Base-by-base conservation (phyloP, 257 asterid species). In the Paulownia fortunei region DNA sequence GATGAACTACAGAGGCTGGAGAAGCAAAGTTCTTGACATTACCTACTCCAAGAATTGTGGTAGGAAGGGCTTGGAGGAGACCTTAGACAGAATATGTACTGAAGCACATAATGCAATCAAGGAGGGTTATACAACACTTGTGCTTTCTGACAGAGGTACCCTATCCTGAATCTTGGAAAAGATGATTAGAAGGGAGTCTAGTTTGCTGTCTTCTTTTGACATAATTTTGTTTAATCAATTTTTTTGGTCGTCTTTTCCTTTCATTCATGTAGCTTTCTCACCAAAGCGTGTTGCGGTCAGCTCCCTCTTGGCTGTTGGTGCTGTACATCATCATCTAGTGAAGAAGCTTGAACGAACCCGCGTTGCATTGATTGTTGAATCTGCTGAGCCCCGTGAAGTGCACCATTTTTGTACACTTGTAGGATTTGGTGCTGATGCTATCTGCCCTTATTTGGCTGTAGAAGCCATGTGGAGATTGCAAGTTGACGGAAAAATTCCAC, bases 311-410 rank as follows among this genome's bases (percentile, higher is more conserved):
- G 97, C 97, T 71, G 88, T 92, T 77, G 99, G 99, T 64, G 99
- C 99, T 78, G 98, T 96, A 65, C 99, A 96, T 87, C 99, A 96
- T 79, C 97, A 96, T 86, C 87, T 96, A 42, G 99, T 96, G 34
- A 88, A 92, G 85, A 93, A 89, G 73, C 98, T 92, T 24, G 98
- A 93, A 87, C 85, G 99, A 51, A 96, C 99, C 60, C 96, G 92
- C n/a, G 97, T 88, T 54, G 99, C 96, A 55, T 84, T 96, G 87
- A 82, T 96, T 46, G 73, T 96, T 74, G 99, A 96, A 76, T 93
- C 99, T 47, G 99, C 99, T 3, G 99, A 96, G 87, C 99, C 99
- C 51, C 96, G 99, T 52, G 99, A 96, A 87, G 99, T 96, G 74
- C 99, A 96, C 81, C 99, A 96, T 83, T 96, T 96, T 82, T 96